Base-by-base conservation (phyloP, 1,284 basidiomycete species). In the Cutaneotrichosporon sp. region DNA sequence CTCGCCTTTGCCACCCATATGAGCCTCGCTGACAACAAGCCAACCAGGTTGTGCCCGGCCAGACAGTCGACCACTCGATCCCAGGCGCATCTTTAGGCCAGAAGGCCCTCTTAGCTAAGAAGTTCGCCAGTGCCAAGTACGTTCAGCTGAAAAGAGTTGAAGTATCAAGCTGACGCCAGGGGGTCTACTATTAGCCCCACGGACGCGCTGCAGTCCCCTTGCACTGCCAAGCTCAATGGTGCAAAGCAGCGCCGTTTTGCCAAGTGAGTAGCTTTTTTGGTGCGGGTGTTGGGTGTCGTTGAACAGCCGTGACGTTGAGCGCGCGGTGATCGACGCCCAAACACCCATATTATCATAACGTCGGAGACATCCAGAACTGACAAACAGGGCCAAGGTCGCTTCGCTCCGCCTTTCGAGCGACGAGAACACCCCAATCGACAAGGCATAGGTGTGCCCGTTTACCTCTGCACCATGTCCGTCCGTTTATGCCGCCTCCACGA, bases 201-300 rank as follows among this genome's bases (percentile, higher is more conserved):
- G 9, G 92, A 97, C 74, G 88, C 87, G 66, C 79, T 96, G 73
- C 84, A 94, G 80, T 93, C 90, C 4, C 92, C 92, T 1, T 84
- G 84, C 70, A 87, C 90, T 5, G 85, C 90, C 75, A 96, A 94
- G 75, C 81, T 96, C 50, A 85, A 79, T 48, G 86, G 86, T 19
- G 86, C 86, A 4, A 92, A 85, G 80, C 90, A 92, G 80, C 90
- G 90, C 74, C 88, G 90, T 64, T 96, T 93, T 67, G 78, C 76
- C 48, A 93, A 89, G 91, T 93, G 61, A 46, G 87, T 77, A 20
- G 20, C 16, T 26, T 2, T 9, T 16, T n/a, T n/a, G n/a, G n/a
- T n/a, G n/a, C n/a, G n/a, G n/a, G 34, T 19, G 9, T 24, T 7
- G n/a, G 10, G n/a, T 31, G 29, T 31, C 14, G 29, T 9, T 14